These are phyloP conservation scores for Microascus cirrosus DNA, from an alignment of 2,329 filamentous ascomycete genomes.

Conservation along the genomic window DNA sequence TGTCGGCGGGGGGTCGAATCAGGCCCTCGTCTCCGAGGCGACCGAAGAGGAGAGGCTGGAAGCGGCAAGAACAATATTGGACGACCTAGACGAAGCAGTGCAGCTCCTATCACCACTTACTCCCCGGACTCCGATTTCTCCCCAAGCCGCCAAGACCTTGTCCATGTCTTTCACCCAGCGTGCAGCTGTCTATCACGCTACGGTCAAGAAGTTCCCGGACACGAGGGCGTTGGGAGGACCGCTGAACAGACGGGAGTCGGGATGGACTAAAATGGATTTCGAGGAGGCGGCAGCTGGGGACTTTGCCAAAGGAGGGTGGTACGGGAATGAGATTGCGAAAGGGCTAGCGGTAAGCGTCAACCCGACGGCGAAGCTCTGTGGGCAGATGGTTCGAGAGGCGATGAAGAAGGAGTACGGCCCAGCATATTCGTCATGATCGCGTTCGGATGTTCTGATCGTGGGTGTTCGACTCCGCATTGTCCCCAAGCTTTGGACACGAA, in stretches of 20 bases:
- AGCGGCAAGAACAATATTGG: conserved; percentile 29
- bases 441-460: neutral
- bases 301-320: conserved; percentile 52
- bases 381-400: conserved; percentile 56
- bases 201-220: conserved; percentile 33
- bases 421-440: conserved; percentile 22
- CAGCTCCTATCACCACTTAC: conserved; percentile 42
- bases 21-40: conserved; percentile 27
- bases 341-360: conserved; percentile 54
- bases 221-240: conserved; percentile 21
- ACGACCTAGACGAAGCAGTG: conserved; percentile 48
- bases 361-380: conserved; percentile 58
- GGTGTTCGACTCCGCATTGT: neutral
- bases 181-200: conserved; percentile 51
- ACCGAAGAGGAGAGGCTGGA: conserved; percentile 22
- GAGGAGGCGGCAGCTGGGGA: conserved; percentile 52
- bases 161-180: conserved; percentile 63
- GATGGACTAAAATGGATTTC: conserved; percentile 43
- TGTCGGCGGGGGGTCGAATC: conserved; percentile 17
- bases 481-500: conserved; percentile 1
- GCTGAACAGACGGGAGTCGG: conserved; percentile 27
- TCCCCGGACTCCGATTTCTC: conserved; percentile 43
- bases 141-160: conserved; percentile 53
- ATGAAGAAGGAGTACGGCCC: conserved; percentile 58
- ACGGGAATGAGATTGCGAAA: conserved; percentile 55